A percentile compares a stretch with the other conserved stretches of the same genome.
These are phyloP conservation scores for Lachancea cidri DNA, from an alignment of 805 yeast species.

Conservation along the genomic window DNA sequence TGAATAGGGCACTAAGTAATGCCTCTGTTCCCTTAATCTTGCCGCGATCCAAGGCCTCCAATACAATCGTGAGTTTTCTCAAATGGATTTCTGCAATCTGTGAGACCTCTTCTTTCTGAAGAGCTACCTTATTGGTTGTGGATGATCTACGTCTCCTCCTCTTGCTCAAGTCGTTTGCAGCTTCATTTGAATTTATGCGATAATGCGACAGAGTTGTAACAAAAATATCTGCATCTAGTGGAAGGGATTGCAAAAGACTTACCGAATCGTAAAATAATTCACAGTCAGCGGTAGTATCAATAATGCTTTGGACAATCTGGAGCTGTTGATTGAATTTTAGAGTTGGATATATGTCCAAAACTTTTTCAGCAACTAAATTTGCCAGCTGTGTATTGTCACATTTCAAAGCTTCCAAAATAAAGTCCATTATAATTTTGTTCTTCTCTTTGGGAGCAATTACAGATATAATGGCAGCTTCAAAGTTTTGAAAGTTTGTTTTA, in stretches of 20 bases:
- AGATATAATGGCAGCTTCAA: constrained; percentile 56
- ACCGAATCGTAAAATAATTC: constrained; percentile 47
- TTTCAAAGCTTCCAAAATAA: constrained; percentile 51
- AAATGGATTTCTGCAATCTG: constrained; percentile 73
- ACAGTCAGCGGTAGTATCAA: constrained; percentile 48
- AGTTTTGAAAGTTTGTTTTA: constrained; percentile 45
- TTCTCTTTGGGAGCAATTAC: constrained; percentile 61
- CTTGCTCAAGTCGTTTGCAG: constrained; percentile 48
- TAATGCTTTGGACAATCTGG: constrained; percentile 50
- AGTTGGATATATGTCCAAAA: constrained; percentile 50
- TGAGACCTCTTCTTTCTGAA: constrained; percentile 62
- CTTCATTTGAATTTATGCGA: constrained; percentile 45
- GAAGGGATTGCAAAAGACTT: constrained; percentile 48
- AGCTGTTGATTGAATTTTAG: constrained; percentile 56
- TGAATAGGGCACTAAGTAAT: constrained; percentile 49
- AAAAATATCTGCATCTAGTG: constrained; percentile 52
- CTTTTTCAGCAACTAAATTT: constrained; percentile 44
- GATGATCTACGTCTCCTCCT: constrained; percentile 76
- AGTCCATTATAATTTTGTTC: constrained; percentile 49
- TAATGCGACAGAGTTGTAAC: constrained; percentile 54
- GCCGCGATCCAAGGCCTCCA: constrained; percentile 68
- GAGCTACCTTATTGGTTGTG: constrained; percentile 68
- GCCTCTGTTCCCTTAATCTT: constrained; percentile 36
- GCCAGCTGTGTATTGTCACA: constrained; percentile 41
- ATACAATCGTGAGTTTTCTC: constrained; percentile 66